Base-by-base conservation (phyloP, 1,284 basidiomycete genomes). In the Salmacisia buchloeana region DNA sequence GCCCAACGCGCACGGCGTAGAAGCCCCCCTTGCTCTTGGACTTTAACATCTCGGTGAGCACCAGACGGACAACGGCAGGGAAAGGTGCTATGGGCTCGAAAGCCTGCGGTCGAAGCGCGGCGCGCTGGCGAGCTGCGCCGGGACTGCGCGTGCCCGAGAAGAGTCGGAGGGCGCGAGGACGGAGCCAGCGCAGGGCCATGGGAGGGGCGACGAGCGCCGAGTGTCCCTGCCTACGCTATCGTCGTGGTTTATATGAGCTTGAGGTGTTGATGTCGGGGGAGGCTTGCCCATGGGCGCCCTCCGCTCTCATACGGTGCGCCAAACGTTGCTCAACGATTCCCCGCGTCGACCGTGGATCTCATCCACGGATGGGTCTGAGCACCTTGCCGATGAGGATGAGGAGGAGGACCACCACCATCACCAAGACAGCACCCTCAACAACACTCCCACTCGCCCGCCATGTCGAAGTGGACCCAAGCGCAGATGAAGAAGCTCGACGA, bases 1-100 rank as follows among this genome's bases (percentile, higher is more conserved):
- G 60, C 0, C 80, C 80, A 9, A 61, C 61, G 10, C 69, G 67
- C 10, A 81, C 79, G 63, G 75, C 64, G 34, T 72, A 73, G 59
- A 62, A 68, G 59, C 64, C 61, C 21, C 58, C 63, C n/a, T 66
- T 62, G 21, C 41, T 54, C n/a, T n/a, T n/a, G n/a, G n/a, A n/a
- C n/a, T n/a, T n/a, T n/a, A n/a, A n/a, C n/a, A n/a, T n/a, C n/a
- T n/a, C n/a, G n/a, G n/a, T n/a, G n/a, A n/a, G n/a, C n/a, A n/a
- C n/a, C n/a, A n/a, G n/a, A n/a, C n/a, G n/a, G n/a, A n/a, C n/a
- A n/a, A n/a, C n/a, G n/a, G n/a, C n/a, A n/a, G n/a, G n/a, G n/a
- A n/a, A n/a, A n/a, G n/a, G n/a, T n/a, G n/a, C n/a, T n/a, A n/a
- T n/a, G n/a, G n/a, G n/a, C n/a, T n/a, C n/a, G n/a, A n/a, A n/a